Evolutionary conservation across 306 rosid species (phyloP).

Genomic region (Cucurbita maxima): DNA sequence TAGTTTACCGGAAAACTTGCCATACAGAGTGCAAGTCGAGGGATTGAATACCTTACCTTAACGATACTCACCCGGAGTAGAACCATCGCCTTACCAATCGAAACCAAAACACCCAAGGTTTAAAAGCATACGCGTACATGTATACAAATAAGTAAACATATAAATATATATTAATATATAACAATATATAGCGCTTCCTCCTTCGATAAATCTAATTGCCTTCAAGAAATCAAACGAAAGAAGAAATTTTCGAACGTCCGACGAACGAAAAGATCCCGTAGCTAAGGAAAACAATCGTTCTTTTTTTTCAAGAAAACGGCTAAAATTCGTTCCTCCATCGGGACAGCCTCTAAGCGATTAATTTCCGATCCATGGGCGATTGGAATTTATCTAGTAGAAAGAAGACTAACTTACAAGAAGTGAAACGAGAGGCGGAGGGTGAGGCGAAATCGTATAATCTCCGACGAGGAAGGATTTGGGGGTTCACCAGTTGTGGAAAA

Average conservation of each 20-base stretch:
- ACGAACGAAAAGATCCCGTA: not conserved
- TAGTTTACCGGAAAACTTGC: not conserved
- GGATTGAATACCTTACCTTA: not conserved
- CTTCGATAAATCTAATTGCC: not conserved
- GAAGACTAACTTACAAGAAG: not conserved
- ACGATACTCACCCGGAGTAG: not conserved
- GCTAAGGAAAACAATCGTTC: not conserved
- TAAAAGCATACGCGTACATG: not conserved
- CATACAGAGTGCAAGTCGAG: not conserved
- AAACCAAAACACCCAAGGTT: not conserved
- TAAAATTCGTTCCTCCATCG: not conserved
- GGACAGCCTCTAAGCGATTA: not conserved
- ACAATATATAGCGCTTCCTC: not conserved
- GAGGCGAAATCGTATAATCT: not conserved
- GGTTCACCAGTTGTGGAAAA: not conserved
- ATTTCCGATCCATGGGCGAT: not conserved
- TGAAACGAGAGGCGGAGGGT: not conserved
- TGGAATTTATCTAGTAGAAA: not conserved
- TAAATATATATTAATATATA: not conserved
- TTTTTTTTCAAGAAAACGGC: not conserved
- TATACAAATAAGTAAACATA: not conserved
- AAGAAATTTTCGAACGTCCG: not conserved
- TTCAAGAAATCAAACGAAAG: not conserved
- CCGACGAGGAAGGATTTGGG: not conserved
- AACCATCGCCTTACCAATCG: not conserved